phyloP scores from a whole-genome alignment of 164 flowering plant species.

The Magnolia kwangsiensis region DNA sequence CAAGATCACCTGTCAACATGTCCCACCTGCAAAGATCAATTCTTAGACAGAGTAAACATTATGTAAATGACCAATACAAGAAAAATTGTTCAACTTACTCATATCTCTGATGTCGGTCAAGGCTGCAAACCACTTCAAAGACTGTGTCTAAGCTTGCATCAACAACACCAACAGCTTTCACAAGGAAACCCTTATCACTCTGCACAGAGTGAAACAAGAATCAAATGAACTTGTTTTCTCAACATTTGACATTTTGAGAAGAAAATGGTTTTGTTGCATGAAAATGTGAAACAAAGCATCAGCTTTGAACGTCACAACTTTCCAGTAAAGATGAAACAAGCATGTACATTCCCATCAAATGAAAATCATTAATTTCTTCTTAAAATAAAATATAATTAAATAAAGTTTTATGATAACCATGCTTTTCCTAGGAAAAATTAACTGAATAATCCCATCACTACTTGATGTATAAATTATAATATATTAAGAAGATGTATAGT shows the following conservation, averaged over 20 bases:
- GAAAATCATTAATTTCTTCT: background rate
- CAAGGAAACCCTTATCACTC: constrained; percentile 63
- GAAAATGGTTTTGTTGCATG: background rate
- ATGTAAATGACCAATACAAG: constrained; percentile 8
- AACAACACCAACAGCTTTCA: constrained; percentile 81
- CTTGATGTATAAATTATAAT: background rate
- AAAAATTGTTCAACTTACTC: constrained; percentile 50
- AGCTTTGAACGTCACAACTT: too few species aligned
- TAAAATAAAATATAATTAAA: background rate
- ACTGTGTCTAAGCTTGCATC: constrained; percentile 84
- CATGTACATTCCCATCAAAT: background rate
- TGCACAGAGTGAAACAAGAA: constrained; percentile 22
- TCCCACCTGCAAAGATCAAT: constrained; percentile 81
- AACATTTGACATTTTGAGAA: background rate
- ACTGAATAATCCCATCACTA: background rate
- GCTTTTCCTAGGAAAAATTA: background rate
- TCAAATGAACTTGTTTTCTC: background rate
- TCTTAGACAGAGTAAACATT: constrained; percentile 20
- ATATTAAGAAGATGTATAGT: background rate
- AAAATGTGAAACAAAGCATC: background rate
- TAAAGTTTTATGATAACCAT: too few species aligned
- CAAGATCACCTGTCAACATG: constrained; percentile 73
- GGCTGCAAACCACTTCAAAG: constrained; percentile 69
- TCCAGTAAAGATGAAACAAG: background rate
- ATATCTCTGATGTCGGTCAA: constrained; percentile 68